A percentile compares a stretch with the other conserved stretches of the same genome.
These are phyloP conservation scores for Mrakia hoshinonis DNA, from an alignment of 768 basidiomycete genomes.

Conservation along the genomic window DNA sequence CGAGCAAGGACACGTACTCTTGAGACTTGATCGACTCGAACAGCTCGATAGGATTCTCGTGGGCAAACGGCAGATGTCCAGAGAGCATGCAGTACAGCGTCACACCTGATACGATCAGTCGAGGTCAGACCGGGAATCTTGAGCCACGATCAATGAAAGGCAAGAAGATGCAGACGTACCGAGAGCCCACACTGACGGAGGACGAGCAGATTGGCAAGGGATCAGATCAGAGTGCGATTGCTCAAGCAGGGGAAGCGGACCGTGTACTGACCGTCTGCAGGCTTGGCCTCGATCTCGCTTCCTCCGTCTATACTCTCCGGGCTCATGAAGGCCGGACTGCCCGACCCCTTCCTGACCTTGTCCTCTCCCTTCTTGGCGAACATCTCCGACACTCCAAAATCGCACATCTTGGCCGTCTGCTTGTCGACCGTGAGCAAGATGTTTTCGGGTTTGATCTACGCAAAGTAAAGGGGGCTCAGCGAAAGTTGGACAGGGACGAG, in stretches of 20 bases:
- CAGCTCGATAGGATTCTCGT: conserved; percentile 38
- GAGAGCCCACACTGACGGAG: conserved; percentile 34
- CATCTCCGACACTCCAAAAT: conserved; percentile 43
- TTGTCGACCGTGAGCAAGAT: conserved; percentile 38
- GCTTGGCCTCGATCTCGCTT: conserved; percentile 9
- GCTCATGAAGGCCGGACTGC: conserved; percentile 42
- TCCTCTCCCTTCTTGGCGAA: conserved; percentile 38
- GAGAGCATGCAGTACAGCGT: conserved; percentile 41
- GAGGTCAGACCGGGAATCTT: neutral
- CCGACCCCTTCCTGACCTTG: conserved; percentile 38
- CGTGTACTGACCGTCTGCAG: neutral
- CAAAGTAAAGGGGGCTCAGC: too few species aligned
- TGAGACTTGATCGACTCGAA: conserved; percentile 37
- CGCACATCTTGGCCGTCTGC: conserved; percentile 40
- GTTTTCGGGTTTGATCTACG: conserved; percentile 41
- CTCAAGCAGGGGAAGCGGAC: neutral
- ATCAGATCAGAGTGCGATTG: neutral
- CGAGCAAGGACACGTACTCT: conserved; percentile 33
- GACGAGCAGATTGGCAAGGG: too few species aligned
- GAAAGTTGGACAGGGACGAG: too few species aligned
- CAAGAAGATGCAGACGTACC: conserved; percentile 30
- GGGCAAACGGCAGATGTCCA: conserved; percentile 38
- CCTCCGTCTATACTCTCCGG: conserved; percentile 9
- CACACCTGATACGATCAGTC: conserved; percentile 32
- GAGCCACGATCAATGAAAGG: neutral